Conservation (phyloP, 2,329 filamentous ascomycete genomes). For the Sphaerulina musiva region DNA sequence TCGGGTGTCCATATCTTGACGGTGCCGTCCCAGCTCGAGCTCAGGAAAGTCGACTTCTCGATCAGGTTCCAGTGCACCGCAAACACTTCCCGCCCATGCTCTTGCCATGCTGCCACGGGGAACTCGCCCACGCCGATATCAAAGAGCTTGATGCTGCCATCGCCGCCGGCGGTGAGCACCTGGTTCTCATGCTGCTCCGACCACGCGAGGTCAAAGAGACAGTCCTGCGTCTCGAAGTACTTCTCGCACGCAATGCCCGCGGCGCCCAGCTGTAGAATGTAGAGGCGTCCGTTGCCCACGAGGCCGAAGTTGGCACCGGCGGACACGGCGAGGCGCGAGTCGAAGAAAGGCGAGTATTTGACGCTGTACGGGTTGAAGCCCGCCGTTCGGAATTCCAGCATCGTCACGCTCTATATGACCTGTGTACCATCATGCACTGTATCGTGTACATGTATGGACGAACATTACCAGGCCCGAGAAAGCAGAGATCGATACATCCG, state of each 20-base stretch:
- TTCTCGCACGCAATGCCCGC: slow-evolving; percentile 80
- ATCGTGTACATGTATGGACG: too few relatives aligned
- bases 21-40: slow-evolving; percentile 91
- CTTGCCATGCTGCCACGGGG: slow-evolving; percentile 84
- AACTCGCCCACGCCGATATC: slow-evolving; percentile 76
- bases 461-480: too few relatives aligned
- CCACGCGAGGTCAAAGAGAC: slow-evolving; percentile 91
- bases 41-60: slow-evolving; percentile 82
- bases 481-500: too few relatives aligned
- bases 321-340: slow-evolving; percentile 84
- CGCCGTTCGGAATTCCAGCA: slow-evolving; percentile 90
- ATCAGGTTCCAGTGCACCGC: slow-evolving; percentile 88
- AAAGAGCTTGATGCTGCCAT: slow-evolving; percentile 91
- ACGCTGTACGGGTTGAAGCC: slow-evolving; percentile 95
- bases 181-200: slow-evolving; percentile 96
- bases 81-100: slow-evolving; percentile 90
- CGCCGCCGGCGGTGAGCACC: slow-evolving; percentile 78
- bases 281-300: slow-evolving; percentile 89
- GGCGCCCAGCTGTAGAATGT: slow-evolving; percentile 72
- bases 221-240: slow-evolving; percentile 93
- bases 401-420: slow-evolving; percentile 37
- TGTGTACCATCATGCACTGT: too few relatives aligned
- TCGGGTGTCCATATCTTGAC: slow-evolving; percentile 93
- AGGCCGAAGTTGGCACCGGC: slow-evolving; percentile 93
- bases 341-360: slow-evolving; percentile 98